Base-by-base conservation (phyloP, 2,329 filamentous ascomycete genomes). In the Neonectria punicea region DNA sequence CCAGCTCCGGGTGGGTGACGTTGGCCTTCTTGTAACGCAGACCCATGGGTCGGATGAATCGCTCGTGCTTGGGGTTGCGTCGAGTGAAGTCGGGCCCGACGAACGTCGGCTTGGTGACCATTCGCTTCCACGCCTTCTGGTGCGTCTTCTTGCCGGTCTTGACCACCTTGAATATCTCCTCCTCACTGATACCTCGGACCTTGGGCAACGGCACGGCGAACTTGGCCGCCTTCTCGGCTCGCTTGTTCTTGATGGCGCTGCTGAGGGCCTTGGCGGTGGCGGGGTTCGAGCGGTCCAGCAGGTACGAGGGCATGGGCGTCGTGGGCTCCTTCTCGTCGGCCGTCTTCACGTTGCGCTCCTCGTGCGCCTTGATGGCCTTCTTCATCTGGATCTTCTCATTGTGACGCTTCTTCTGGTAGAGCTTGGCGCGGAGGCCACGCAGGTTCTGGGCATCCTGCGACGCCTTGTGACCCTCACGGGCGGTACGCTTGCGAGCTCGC, bases 371-470 rank as follows among this genome's bases (percentile, higher is more conserved):
- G 87, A 99, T 97, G 76, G 90, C 85, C 87, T 97, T 97, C 82
- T 92, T 92, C 92, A 97, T 94, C 87, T 97, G 93, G 79, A 97
- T 97, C 91, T 99, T 99, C 86, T 99, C 94, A 80, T 94, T 92
- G 84, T 94, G 93, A 28, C 96, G 89, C 86, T 94, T 93, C 88
- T 98, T 91, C 80, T 95, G 92, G 84, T 96, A 91, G 76, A 97
- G 85, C 86, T 99, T 99, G 73, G 96, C 96, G 68, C 93, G 87
- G 74, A 98, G 89, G 70, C 96, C 96, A 67, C 92, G 91, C 76
- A 98, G 87, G 80, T 96, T 97, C 85, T 98, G 95, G 25, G 96
- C 94, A 83, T 97, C 91, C 77, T 96, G 87, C 55, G 92, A 96
- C 61, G 89, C 89, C 82, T 94, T 90, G 86, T 99, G 95, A 65